phyloP scores from a whole-genome alignment of 352 stramenopile species.

The Thraustochytrium striatum region DNA sequence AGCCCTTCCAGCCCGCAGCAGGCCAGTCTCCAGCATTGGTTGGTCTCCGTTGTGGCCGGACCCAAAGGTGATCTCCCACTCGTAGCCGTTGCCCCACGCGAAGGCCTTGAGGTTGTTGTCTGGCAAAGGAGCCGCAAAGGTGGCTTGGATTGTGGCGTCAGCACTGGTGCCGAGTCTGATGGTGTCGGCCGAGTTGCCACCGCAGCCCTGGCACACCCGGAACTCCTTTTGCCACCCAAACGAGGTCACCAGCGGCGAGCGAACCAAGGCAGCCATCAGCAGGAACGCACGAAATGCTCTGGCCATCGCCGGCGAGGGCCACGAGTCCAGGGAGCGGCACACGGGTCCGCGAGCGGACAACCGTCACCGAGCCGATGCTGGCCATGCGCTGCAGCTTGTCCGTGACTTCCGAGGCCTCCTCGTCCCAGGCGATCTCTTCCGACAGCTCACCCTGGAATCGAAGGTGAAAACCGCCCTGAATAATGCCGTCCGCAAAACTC shows the following conservation, averaged over 20 bases:
- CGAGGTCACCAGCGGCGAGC: slow-evolving; percentile 51
- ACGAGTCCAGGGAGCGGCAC: slow-evolving; percentile 49
- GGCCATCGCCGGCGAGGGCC: not conserved
- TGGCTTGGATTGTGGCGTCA: not conserved
- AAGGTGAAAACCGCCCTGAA: slow-evolving; percentile 31
- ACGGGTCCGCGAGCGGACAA: slow-evolving; percentile 58
- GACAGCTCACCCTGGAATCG: slow-evolving; percentile 34
- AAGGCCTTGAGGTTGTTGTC: slow-evolving; percentile 59
- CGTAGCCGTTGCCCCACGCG: slow-evolving; percentile 63
- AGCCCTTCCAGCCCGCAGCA: slow-evolving; percentile 84
- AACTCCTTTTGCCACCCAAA: slow-evolving; percentile 64
- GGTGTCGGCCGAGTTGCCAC: not conserved
- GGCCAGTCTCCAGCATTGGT: slow-evolving; percentile 71
- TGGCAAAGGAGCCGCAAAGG: not conserved
- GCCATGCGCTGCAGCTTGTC: slow-evolving; percentile 60
- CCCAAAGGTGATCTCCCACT: slow-evolving; percentile 71
- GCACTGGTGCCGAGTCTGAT: not conserved
- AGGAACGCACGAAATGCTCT: not conserved
- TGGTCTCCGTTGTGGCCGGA: slow-evolving; percentile 66
- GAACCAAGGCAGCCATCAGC: slow-evolving; percentile 7
- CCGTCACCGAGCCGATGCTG: slow-evolving; percentile 62
- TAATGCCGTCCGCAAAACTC: slow-evolving; percentile 28
- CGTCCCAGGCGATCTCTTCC: slow-evolving; percentile 35
- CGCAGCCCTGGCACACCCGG: slow-evolving; percentile 57
- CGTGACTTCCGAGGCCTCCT: slow-evolving; percentile 52